These are phyloP conservation scores for Globisporangium recalcitrans DNA, from an alignment of 352 stramenopile species.

Conservation along the genomic window DNA sequence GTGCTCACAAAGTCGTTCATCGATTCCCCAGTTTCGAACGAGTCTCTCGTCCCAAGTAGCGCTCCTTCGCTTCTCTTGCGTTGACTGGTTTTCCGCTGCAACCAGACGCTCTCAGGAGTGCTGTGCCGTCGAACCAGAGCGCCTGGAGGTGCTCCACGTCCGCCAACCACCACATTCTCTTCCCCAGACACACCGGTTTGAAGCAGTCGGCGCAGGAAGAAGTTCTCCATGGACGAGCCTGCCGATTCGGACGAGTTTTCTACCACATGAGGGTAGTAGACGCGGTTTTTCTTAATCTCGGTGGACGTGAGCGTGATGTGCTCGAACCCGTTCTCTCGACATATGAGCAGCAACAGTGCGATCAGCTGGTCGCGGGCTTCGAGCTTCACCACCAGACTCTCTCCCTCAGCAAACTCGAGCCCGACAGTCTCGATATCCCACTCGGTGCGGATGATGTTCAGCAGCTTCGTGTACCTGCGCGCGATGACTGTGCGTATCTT, in stretches of 20 bases:
- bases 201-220: conserved; percentile 50
- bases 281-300: conserved; percentile 43
- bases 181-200: conserved; percentile 21
- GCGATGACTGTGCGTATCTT: conserved; percentile 50
- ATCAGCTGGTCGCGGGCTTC: conserved; percentile 59
- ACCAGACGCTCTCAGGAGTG: conserved; percentile 22
- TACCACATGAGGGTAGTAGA: conserved; percentile 55
- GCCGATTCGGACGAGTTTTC: conserved; percentile 22
- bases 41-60: conserved; percentile 24
- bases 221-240: conserved; percentile 38
- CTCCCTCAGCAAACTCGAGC: conserved; percentile 61
- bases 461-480: conserved; percentile 46
- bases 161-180: conserved; percentile 11
- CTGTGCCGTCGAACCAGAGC: conserved; percentile 7
- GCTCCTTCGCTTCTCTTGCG: conserved; percentile 5
- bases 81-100: conserved; percentile 27
- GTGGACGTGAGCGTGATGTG: conserved; percentile 37
- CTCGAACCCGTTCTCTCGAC: conserved; percentile 50
- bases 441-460: conserved; percentile 46
- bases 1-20: conserved; percentile 50
- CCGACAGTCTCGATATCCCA: conserved; percentile 51
- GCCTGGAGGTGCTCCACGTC: background rate
- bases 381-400: conserved; percentile 48
- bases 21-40: conserved; percentile 37
- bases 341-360: conserved; percentile 55